phyloP scores from a whole-genome alignment of 2,329 filamentous ascomycete genomes.

The Aspergillus arachidicola region DNA sequence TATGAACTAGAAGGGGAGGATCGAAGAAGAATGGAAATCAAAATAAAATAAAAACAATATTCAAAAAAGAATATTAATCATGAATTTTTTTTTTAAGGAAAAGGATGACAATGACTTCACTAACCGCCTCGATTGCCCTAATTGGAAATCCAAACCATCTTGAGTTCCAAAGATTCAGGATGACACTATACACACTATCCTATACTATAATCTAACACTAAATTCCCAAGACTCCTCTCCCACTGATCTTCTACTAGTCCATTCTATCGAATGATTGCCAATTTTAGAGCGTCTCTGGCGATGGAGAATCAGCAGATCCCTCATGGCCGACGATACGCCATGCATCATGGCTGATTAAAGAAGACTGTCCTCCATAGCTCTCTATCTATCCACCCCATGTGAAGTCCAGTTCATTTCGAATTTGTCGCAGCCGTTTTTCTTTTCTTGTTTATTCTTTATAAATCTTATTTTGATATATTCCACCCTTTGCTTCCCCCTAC shows the following conservation, averaged over 20 bases:
- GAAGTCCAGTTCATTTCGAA: too few relatives aligned
- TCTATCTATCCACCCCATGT: too few relatives aligned
- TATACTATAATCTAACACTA: neutral
- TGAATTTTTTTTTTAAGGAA: neutral
- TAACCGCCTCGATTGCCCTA: neutral
- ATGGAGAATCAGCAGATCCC: neutral
- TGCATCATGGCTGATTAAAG: too few relatives aligned
- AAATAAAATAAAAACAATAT: neutral
- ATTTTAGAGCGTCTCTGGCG: neutral
- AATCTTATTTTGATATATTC: neutral
- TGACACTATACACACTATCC: neutral
- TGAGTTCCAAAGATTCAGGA: too few relatives aligned
- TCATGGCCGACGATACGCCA: neutral
- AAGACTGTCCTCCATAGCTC: too few relatives aligned
- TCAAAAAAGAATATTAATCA: too few relatives aligned
- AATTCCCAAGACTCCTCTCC: neutral
- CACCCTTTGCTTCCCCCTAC: neutral
- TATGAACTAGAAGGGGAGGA: neutral
- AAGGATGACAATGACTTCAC: neutral
- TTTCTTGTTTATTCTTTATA: neutral
- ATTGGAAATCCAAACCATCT: neutral
- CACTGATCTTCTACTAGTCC: neutral
- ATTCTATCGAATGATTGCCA: neutral
- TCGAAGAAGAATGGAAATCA: neutral
- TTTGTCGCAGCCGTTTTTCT: too few relatives aligned